Evolutionary conservation across 1,284 basidiomycete genomes (phyloP).

Genomic region (Pterula multifida): DNA sequence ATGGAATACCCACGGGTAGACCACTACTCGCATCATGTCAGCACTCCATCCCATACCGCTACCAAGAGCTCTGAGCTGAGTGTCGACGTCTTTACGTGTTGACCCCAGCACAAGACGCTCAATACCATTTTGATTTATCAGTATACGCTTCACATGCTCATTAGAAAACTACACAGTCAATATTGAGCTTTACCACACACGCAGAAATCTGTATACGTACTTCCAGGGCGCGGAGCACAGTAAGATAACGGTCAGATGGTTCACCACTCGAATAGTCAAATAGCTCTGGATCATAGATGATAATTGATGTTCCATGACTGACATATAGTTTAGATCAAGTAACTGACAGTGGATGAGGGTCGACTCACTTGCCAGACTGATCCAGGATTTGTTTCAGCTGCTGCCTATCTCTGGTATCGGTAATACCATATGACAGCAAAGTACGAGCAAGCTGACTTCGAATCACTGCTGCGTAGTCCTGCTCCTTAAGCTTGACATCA

Average conservation of each 20-base stretch:
- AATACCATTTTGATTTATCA: conserved; percentile 68
- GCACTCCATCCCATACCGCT: conserved; percentile 48
- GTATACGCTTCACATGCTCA: conserved; percentile 64
- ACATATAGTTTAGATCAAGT: conserved; percentile 7
- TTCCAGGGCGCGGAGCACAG: conserved; percentile 77
- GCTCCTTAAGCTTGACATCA: conserved; percentile 69
- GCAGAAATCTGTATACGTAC: conserved; percentile 35
- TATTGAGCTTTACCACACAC: too few species aligned
- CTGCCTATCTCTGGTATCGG: conserved; percentile 55
- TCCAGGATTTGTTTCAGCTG: conserved; percentile 54
- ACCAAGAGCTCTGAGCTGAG: conserved; percentile 32
- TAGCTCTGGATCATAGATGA: conserved; percentile 50
- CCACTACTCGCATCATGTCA: conserved; percentile 47
- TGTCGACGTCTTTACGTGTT: conserved; percentile 49
- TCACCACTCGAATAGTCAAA: conserved; percentile 71
- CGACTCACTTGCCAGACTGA: conserved; percentile 42
- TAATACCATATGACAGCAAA: conserved; percentile 72
- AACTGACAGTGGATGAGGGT: not conserved
- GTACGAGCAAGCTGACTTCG: conserved; percentile 49
- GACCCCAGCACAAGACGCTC: conserved; percentile 63
- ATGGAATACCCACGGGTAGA: conserved; percentile 43
- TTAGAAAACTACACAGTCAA: conserved; percentile 53
- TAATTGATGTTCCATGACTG: conserved; percentile 17
- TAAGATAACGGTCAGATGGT: conserved; percentile 46
- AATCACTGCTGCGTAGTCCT: conserved; percentile 56